Conservation (phyloP, 257 asterid genomes). For the Przewalskia tangutica region DNA sequence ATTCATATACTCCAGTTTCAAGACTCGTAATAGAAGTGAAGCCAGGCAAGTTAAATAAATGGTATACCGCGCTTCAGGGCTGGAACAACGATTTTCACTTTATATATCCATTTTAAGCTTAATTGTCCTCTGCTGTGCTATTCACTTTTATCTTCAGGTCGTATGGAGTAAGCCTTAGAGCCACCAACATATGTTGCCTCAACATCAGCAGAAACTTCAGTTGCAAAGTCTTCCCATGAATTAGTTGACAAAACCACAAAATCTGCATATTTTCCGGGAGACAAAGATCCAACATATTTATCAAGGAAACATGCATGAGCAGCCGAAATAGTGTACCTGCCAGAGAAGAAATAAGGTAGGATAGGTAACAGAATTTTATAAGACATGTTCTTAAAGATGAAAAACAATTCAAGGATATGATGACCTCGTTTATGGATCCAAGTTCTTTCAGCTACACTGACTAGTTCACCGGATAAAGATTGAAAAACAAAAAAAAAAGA, state of each 20-base stretch:
- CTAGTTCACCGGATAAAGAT: not conserved
- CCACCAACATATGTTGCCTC: slow-evolving; percentile 88
- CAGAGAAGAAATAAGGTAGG: not conserved
- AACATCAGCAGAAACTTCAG: slow-evolving; percentile 39
- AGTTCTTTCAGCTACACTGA: not conserved
- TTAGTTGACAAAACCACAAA: slow-evolving; percentile 59
- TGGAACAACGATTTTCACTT: not conserved
- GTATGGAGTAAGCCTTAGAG: slow-evolving; percentile 37
- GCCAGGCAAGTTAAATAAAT: not conserved
- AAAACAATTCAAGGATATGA: not conserved
- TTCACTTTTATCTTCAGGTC: not conserved
- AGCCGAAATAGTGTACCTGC: slow-evolving; percentile 75
- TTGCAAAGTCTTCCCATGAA: slow-evolving; percentile 62
- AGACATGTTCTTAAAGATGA: not conserved
- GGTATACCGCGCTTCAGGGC: not conserved
- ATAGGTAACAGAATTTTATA: not conserved
- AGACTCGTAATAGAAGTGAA: not conserved
- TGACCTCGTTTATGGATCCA: not conserved
- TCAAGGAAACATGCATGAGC: slow-evolving; percentile 91
- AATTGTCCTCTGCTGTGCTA: not conserved
- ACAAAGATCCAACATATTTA: slow-evolving; percentile 67
- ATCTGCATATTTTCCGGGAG: slow-evolving; percentile 84
- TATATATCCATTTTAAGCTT: not conserved
- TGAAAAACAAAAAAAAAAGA: not conserved
- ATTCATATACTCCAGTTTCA: not conserved